These are phyloP conservation scores for Trichosporon sp. DNA, from an alignment of 1,284 basidiomycete genomes.

Conservation along the genomic window DNA sequence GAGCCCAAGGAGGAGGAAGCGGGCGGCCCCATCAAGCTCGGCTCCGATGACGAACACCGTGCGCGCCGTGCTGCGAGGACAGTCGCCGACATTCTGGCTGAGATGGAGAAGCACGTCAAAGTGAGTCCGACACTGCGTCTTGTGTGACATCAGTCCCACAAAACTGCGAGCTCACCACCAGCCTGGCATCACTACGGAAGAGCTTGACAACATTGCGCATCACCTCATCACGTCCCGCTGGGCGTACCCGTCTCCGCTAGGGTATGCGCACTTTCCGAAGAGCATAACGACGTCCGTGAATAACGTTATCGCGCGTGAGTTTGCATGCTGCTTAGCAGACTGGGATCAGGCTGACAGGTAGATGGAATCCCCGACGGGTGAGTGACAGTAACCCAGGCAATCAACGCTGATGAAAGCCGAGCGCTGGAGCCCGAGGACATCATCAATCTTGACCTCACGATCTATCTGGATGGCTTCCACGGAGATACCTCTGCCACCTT, in stretches of 20 bases:
- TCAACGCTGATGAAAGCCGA: conserved; percentile 61
- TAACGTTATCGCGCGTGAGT: conserved; percentile 63
- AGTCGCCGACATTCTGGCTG: conserved; percentile 66
- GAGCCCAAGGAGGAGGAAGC: conserved; percentile 43
- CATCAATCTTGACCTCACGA: conserved; percentile 80
- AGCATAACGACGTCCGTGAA: conserved; percentile 82
- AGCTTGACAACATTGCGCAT: conserved; percentile 71
- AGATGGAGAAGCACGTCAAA: conserved; percentile 64
- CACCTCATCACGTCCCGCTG: conserved; percentile 66
- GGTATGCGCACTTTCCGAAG: conserved; percentile 77
- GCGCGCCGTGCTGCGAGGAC: conserved; percentile 66
- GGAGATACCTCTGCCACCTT: conserved; percentile 84
- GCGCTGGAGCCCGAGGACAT: conserved; percentile 77
- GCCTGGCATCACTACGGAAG: conserved; percentile 74
- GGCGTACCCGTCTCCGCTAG: conserved; percentile 87
- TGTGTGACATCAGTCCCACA: background rate
- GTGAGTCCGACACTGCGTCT: conserved; percentile 55
- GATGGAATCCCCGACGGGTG: conserved; percentile 88
- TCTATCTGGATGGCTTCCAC: conserved; percentile 76
- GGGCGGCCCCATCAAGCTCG: conserved; percentile 61
- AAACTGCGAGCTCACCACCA: conserved; percentile 52
- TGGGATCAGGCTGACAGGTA: conserved; percentile 32
- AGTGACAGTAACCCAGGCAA: conserved; percentile 35
- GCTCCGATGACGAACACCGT: conserved; percentile 63
- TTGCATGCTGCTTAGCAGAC: background rate